Percentiles rank a stretch among this genome's conserved stretches.
These are phyloP conservation scores for Ogataea wickerhamii DNA, from an alignment of 805 yeast genomes.

Conservation along the genomic window DNA sequence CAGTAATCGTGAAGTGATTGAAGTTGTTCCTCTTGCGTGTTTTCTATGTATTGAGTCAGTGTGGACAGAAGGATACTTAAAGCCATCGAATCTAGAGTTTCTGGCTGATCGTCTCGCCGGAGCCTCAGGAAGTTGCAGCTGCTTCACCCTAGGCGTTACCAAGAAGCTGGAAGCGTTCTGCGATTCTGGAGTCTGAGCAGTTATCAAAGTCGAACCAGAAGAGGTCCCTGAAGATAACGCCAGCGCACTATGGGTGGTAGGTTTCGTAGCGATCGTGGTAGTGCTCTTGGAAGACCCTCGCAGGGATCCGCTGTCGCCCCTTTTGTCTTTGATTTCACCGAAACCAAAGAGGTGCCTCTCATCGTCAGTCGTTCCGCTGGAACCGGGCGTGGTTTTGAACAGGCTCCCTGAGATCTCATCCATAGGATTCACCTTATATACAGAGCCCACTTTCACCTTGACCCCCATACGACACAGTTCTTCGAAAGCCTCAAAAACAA, in stretches of 20 bases:
- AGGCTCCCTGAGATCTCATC: constrained; percentile 19
- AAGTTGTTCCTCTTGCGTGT: constrained; percentile 23
- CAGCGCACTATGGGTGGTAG: constrained; percentile 6
- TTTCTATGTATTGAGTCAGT: constrained; percentile 24
- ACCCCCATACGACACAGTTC: constrained; percentile 72
- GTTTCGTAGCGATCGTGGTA: background rate
- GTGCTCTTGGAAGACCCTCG: constrained; percentile 6
- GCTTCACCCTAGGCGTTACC: constrained; percentile 41
- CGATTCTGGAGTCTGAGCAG: constrained; percentile 27
- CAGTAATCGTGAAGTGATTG: constrained; percentile 30
- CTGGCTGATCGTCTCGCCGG: constrained; percentile 37
- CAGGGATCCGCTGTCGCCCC: constrained; percentile 3
- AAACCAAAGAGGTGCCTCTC: constrained; percentile 18
- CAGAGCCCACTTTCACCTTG: constrained; percentile 54
- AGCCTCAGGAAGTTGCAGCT: constrained; percentile 34
- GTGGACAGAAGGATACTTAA: constrained; percentile 26
- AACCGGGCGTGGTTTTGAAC: constrained; percentile 11
- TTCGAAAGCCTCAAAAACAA: constrained; percentile 81
- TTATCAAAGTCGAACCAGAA: constrained; percentile 3
- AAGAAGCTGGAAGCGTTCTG: constrained; percentile 22
- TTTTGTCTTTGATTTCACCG: constrained; percentile 9
- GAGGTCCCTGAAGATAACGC: constrained; percentile 8
- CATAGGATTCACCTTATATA: constrained; percentile 37
- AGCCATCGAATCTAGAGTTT: constrained; percentile 18
- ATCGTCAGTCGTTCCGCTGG: constrained; percentile 7